These are phyloP conservation scores for Pseudovirgaria hyperparasitica DNA, from an alignment of 2,329 filamentous ascomycete genomes.

Conservation along the genomic window DNA sequence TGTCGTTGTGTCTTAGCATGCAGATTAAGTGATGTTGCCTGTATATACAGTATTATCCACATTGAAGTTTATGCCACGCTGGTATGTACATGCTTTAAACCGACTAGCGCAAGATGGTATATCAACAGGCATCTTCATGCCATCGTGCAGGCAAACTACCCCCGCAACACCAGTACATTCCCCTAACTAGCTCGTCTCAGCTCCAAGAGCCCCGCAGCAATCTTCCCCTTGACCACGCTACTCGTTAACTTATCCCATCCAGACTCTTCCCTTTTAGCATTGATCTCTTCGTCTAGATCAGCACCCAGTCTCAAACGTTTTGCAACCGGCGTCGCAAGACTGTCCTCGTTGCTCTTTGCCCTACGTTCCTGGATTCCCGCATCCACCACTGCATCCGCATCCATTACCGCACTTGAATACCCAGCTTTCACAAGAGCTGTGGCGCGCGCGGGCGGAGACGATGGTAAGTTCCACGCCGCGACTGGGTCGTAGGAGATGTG, in stretches of 20 bases:
- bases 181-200: conserved; percentile 21
- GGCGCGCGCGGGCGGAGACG: conserved; percentile 16
- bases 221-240: conserved; percentile 36
- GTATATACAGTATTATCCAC: too few relatives aligned
- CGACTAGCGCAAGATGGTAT: too few relatives aligned
- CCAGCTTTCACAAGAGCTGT: conserved; percentile 4
- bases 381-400: conserved; percentile 11
- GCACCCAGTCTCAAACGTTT: conserved; percentile 4
- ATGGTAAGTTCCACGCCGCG: conserved; percentile 15
- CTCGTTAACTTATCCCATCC: conserved; percentile 28
- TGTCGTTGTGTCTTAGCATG: too few relatives aligned
- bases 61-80: too few relatives aligned
- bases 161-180: too few relatives aligned
- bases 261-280: conserved; percentile 14
- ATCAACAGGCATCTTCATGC: too few relatives aligned
- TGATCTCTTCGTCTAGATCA: conserved; percentile 9
- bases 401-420: conserved; percentile 9
- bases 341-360: background rate
- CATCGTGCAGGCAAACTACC: too few relatives aligned
- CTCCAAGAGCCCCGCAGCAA: conserved; percentile 41
- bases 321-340: conserved; percentile 1
- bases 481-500: conserved; percentile 19
- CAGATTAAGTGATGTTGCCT: too few relatives aligned
- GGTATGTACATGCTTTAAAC: too few relatives aligned
- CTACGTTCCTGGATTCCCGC: background rate